phyloP scores from a whole-genome alignment of 805 yeast genomes.

The Candida jianshihensis region DNA sequence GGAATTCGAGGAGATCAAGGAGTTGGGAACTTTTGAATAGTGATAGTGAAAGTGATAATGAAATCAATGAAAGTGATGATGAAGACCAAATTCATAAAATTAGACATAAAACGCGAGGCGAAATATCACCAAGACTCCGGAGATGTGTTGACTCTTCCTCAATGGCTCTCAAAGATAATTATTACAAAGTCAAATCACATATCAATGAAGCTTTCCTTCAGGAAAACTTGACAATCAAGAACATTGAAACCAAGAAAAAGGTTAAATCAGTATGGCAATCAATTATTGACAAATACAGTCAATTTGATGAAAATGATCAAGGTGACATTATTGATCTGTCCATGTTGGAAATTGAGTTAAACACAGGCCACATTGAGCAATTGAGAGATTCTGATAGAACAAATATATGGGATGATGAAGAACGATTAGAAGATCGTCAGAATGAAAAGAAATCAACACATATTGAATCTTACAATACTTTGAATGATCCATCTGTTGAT shows the following conservation, averaged over 20 bases:
- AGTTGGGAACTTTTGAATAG: neutral
- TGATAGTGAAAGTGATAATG: neutral
- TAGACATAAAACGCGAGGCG: neutral
- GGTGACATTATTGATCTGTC: slow-evolving; percentile 28
- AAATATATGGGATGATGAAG: slow-evolving; percentile 15
- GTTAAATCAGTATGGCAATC: slow-evolving; percentile 25
- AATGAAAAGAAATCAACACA: neutral
- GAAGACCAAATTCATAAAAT: neutral
- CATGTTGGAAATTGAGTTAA: slow-evolving; percentile 14
- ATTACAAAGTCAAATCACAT: neutral
- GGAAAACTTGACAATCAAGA: slow-evolving; percentile 2
- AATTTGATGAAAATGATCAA: slow-evolving; percentile 22
- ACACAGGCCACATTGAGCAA: slow-evolving; percentile 17
- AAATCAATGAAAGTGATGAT: neutral
- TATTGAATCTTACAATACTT: neutral
- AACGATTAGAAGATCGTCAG: slow-evolving; percentile 3
- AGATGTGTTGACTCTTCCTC: neutral
- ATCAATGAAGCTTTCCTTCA: neutral
- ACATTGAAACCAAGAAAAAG: slow-evolving; percentile 16
- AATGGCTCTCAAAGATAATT: neutral
- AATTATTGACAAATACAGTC: slow-evolving; percentile 26
- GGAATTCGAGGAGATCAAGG: neutral
- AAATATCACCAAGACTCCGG: neutral
- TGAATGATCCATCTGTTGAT: slow-evolving; percentile 4
- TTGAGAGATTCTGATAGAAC: slow-evolving; percentile 5